These are phyloP conservation scores for Gentiana dahurica DNA, from an alignment of 257 asterid species.

Conservation along the genomic window DNA sequence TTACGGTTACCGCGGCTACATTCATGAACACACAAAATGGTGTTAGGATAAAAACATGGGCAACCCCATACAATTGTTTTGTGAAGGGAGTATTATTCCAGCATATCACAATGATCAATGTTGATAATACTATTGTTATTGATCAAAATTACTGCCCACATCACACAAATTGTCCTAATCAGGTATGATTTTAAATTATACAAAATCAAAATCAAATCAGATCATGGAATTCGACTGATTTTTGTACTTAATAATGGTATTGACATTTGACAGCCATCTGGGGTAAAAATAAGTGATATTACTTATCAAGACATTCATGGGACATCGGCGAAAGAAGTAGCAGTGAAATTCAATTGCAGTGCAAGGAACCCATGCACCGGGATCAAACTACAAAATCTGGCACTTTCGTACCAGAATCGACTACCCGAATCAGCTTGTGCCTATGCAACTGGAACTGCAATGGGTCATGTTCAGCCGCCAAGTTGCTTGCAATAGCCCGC, in stretches of 20 bases:
- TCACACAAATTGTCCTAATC: background rate
- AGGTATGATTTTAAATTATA: background rate
- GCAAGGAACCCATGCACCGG: background rate
- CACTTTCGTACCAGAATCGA: background rate
- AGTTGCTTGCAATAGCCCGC: background rate
- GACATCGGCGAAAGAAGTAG: constrained; percentile 5
- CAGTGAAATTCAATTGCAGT: constrained; percentile 5
- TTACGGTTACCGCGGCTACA: constrained; percentile 11
- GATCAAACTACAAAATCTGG: constrained; percentile 3
- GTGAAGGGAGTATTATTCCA: constrained; percentile 4
- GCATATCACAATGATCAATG: constrained; percentile 5
- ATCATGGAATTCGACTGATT: too few species aligned
- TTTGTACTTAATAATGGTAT: too few species aligned
- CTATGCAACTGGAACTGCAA: constrained; percentile 8
- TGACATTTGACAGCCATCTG: background rate
- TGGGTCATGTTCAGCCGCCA: background rate
- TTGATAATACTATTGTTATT: constrained; percentile 2
- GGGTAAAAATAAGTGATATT: constrained; percentile 5
- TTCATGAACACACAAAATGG: constrained; percentile 7
- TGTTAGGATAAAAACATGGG: constrained; percentile 10
- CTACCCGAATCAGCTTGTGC: constrained; percentile 5
- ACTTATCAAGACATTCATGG: constrained; percentile 6
- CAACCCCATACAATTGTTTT: constrained; percentile 10
- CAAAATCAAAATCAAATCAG: too few species aligned
- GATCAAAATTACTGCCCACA: constrained; percentile 8